Evolutionary conservation across 768 basidiomycete species (phyloP).

Genomic region (Suillus subalutaceus): DNA sequence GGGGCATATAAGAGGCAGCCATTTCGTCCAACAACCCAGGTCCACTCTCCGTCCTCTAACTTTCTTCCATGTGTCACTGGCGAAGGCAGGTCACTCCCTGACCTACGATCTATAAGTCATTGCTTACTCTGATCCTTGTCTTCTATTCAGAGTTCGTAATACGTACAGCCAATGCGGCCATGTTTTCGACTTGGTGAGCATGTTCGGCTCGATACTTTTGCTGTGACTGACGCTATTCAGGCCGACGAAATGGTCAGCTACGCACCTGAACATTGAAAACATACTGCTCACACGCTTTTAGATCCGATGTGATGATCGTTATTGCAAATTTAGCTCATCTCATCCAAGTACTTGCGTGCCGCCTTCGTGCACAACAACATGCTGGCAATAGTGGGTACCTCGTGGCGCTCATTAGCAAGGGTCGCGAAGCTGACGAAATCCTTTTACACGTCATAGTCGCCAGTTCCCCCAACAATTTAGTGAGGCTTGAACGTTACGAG

Average conservation of each 20-base stretch:
- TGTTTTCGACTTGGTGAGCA: conserved; percentile 51
- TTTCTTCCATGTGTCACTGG: conserved; percentile 64
- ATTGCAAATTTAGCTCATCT: conserved; percentile 70
- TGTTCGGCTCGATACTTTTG: conserved; percentile 5
- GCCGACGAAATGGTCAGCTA: conserved; percentile 59
- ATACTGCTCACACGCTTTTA: conserved; percentile 33
- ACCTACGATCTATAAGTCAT: conserved; percentile 19
- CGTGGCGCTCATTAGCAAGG: conserved; percentile 14
- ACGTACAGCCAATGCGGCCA: conserved; percentile 62
- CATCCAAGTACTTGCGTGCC: conserved; percentile 63
- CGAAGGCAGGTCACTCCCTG: conserved; percentile 55
- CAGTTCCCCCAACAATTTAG: conserved; percentile 74
- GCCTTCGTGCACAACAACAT: conserved; percentile 58
- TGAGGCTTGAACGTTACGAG: conserved; percentile 38
- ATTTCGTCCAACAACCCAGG: conserved; percentile 9
- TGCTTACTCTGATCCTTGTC: conserved; percentile 15
- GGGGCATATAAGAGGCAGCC: conserved; percentile 28
- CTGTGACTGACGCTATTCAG: conserved; percentile 36
- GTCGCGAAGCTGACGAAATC: conserved; percentile 26
- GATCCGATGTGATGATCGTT: conserved; percentile 66
- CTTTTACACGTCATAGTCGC: conserved; percentile 44
- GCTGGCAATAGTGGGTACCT: conserved; percentile 76
- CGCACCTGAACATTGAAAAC: conserved; percentile 16
- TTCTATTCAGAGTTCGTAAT: conserved; percentile 58
- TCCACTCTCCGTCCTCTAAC: conserved; percentile 25